phyloP scores from a whole-genome alignment of 352 stramenopile species.

The Phytophthora tentaculata region DNA sequence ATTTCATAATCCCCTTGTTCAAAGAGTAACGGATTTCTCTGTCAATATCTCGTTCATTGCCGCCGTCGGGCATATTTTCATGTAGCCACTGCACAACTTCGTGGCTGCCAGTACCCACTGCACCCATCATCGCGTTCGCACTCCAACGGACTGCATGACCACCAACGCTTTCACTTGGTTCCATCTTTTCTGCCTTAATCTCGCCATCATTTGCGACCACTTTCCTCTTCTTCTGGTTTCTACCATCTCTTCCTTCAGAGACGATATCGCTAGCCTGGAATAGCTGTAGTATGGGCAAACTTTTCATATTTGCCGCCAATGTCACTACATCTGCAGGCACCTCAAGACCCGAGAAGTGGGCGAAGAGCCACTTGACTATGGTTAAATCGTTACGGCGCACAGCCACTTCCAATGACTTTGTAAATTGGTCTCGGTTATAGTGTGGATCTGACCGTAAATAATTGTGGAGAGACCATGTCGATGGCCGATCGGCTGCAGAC shows the following conservation, averaged over 20 bases:
- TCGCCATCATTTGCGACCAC: neutral
- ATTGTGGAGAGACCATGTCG: conserved; percentile 10
- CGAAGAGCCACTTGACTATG: neutral
- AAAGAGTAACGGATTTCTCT: neutral
- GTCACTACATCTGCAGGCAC: neutral
- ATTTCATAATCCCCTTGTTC: neutral
- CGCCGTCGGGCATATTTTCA: neutral
- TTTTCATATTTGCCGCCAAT: neutral
- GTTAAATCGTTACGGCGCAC: neutral
- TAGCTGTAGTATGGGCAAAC: neutral
- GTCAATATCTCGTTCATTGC: neutral
- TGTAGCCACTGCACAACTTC: neutral
- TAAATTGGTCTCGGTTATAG: neutral
- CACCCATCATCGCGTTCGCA: neutral
- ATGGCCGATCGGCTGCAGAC: neutral
- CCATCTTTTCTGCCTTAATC: neutral
- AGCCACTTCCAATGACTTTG: neutral
- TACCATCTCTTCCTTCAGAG: neutral
- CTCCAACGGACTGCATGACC: neutral
- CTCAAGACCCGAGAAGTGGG: neutral
- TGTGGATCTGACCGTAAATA: conserved; percentile 9
- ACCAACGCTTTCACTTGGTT: neutral
- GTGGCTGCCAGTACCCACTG: neutral
- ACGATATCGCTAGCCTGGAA: neutral
- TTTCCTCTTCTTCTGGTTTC: neutral